These are phyloP conservation scores for Elsinoe ampelina DNA, from an alignment of 2,329 filamentous ascomycete species.

Conservation along the genomic window DNA sequence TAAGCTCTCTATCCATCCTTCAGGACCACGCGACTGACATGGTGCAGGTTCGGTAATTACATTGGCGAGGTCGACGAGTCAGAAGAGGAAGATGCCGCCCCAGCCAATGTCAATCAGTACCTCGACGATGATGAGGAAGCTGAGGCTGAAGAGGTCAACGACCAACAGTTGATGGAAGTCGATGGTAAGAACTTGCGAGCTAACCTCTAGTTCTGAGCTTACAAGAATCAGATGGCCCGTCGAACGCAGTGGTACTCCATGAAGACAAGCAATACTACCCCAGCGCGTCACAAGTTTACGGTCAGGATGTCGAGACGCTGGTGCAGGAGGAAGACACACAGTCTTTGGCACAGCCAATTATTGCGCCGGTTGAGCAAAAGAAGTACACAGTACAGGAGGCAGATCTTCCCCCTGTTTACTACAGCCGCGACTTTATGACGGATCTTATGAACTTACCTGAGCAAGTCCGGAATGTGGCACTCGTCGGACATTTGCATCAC, in stretches of 20 bases:
- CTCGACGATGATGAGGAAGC: slow-evolving; percentile 62
- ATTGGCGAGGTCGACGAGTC: slow-evolving; percentile 88
- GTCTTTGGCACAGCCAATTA: slow-evolving; percentile 81
- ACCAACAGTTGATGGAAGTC: slow-evolving; percentile 87
- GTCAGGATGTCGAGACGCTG: slow-evolving; percentile 84
- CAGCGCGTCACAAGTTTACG: slow-evolving; percentile 93
- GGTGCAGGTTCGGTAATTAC: slow-evolving; percentile 83
- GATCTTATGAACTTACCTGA: slow-evolving; percentile 95
- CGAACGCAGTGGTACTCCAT: slow-evolving; percentile 93
- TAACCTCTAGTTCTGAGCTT: slow-evolving; percentile 20
- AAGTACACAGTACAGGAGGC: slow-evolving; percentile 92
- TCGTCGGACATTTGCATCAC: slow-evolving; percentile 90
- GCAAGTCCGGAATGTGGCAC: slow-evolving; percentile 83
- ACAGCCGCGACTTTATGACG: slow-evolving; percentile 84
- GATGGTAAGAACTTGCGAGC: slow-evolving; percentile 51
- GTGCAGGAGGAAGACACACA: slow-evolving; percentile 97
- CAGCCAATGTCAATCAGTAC: slow-evolving; percentile 71
- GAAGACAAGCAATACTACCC: slow-evolving; percentile 99
- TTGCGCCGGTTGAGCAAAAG: slow-evolving; percentile 86
- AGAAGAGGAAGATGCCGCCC: slow-evolving; percentile 72
- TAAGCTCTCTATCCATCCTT: slow-evolving; percentile 31
- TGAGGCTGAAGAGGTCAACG: slow-evolving; percentile 43
- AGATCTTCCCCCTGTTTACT: slow-evolving; percentile 79
- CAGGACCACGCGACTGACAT: slow-evolving; percentile 13
- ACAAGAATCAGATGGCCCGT: slow-evolving; percentile 63